A percentile compares a stretch with the other conserved stretches of the same genome.
phyloP scores from a whole-genome alignment of 2,329 filamentous ascomycete species.

The Penicillium sp. region DNA sequence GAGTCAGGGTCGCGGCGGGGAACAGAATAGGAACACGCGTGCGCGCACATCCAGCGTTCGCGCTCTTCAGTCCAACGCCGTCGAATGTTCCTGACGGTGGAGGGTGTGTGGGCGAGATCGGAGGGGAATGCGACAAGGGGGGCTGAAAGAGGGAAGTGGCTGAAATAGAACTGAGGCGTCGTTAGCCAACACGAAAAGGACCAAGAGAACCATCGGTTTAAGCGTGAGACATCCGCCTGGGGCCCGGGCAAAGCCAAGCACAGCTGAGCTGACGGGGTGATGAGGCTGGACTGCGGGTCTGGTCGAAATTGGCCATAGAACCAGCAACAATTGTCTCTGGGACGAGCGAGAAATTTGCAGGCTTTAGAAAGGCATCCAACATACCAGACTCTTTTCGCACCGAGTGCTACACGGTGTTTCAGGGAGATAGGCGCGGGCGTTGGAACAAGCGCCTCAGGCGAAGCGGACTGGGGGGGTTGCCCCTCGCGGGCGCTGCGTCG shows the following conservation, averaged over 20 bases:
- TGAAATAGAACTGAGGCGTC: constrained; percentile 16
- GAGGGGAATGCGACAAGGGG: constrained; percentile 23
- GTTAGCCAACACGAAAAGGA: constrained; percentile 15
- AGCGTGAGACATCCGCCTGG: constrained; percentile 17
- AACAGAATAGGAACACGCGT: constrained; percentile 6
- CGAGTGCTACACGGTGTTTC: constrained; percentile 19
- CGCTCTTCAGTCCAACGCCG: not conserved
- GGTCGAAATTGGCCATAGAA: constrained; percentile 4
- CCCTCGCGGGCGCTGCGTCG: constrained; percentile 22
- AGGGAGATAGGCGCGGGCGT: constrained; percentile 23
- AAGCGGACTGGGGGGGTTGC: constrained; percentile 15
- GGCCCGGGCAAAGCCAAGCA: constrained; percentile 5
- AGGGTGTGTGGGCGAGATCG: constrained; percentile 14
- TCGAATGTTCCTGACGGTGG: not conserved
- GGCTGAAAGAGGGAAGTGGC: constrained; percentile 18
- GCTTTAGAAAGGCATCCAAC: no score
- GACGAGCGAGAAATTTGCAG: no score
- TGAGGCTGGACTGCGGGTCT: constrained; percentile 8
- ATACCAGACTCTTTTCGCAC: constrained; percentile 8
- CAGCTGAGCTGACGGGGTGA: constrained; percentile 8
- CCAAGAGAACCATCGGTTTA: constrained; percentile 11
- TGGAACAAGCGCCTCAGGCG: constrained; percentile 22
- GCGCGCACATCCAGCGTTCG: constrained; percentile 13
- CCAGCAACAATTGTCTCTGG: not conserved
- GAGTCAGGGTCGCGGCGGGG: constrained; percentile 1